These are phyloP conservation scores for Lolium rigidum DNA, from an alignment of 176 grass and related monocot genomes.

Conservation along the genomic window DNA sequence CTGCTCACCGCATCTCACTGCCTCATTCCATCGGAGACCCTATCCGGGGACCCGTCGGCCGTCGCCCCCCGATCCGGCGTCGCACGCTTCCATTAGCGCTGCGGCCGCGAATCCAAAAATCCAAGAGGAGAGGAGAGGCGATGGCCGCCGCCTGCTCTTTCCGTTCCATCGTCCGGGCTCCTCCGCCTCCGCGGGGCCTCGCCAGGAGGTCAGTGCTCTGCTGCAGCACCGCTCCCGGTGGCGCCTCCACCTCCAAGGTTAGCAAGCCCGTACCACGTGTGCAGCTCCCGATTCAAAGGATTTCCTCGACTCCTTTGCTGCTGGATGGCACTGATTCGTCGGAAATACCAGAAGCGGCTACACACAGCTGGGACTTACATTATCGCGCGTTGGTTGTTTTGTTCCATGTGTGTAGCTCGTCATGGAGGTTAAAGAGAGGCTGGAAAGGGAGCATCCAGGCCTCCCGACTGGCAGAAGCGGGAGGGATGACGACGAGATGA, in stretches of 20 bases:
- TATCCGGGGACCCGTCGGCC: not conserved
- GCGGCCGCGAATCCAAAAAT: not conserved
- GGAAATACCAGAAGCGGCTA: too few species aligned
- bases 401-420: conserved; percentile 69
- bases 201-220: conserved; percentile 12
- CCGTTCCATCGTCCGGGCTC: conserved; percentile 17
- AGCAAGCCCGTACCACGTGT: not conserved
- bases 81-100: not conserved
- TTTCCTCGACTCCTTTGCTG: not conserved
- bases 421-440: conserved; percentile 71
- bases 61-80: not conserved
- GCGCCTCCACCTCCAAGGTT: conserved; percentile 41
- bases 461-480: conserved; percentile 74
- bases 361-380: not conserved
- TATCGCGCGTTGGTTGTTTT: not conserved
- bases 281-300: not conserved
- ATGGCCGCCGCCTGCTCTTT: conserved; percentile 47
- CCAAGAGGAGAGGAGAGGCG: not conserved
- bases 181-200: conserved; percentile 9
- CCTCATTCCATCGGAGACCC: too few species aligned
- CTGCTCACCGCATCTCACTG: too few species aligned
- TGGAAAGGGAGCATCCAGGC: conserved; percentile 59
- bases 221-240: conserved; percentile 22
- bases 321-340: not conserved
- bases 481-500: conserved; percentile 91